Percentiles rank a stretch among this genome's conserved stretches.
Evolutionary conservation across 108 stramenopile genomes (phyloP).

Genomic region (Nitzschia putrida): DNA sequence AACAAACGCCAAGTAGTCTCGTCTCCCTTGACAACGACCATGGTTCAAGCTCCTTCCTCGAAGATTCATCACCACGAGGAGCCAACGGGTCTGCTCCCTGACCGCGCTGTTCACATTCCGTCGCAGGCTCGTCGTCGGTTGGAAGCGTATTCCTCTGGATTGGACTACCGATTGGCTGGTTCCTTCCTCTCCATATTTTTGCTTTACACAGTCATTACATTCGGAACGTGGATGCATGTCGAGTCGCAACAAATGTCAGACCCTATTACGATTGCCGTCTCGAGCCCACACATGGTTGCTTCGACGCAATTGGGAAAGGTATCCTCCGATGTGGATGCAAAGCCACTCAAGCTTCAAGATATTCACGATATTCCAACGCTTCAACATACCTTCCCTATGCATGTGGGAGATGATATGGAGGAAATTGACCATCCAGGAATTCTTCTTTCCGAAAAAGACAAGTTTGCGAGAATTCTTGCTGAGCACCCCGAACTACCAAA

Average conservation of each 20-base stretch:
- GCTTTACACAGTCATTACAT: conserved; percentile 22
- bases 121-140: conserved; percentile 40
- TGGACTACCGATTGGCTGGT: conserved; percentile 26
- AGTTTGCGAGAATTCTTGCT: conserved; percentile 3
- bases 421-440: conserved; percentile 50
- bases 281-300: background rate
- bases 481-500: conserved; percentile 22
- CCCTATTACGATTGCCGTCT: conserved; percentile 1
- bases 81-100: too few species aligned
- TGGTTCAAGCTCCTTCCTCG: too few species aligned
- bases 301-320: too few species aligned
- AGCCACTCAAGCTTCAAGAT: conserved; percentile 12
- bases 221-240: conserved; percentile 11
- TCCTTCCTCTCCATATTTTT: conserved; percentile 14
- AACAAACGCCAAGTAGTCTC: too few species aligned
- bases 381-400: conserved; percentile 52
- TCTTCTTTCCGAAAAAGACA: conserved; percentile 23
- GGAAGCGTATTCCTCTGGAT: conserved; percentile 21
- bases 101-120: background rate
- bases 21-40: too few species aligned
- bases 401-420: conserved; percentile 44
- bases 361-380: conserved; percentile 31
- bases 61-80: too few species aligned
- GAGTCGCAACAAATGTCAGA: conserved; percentile 16
- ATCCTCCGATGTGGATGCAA: background rate